These are phyloP conservation scores for Lepiota brunneoincarnata DNA, from an alignment of 768 basidiomycete genomes.

Conservation along the genomic window DNA sequence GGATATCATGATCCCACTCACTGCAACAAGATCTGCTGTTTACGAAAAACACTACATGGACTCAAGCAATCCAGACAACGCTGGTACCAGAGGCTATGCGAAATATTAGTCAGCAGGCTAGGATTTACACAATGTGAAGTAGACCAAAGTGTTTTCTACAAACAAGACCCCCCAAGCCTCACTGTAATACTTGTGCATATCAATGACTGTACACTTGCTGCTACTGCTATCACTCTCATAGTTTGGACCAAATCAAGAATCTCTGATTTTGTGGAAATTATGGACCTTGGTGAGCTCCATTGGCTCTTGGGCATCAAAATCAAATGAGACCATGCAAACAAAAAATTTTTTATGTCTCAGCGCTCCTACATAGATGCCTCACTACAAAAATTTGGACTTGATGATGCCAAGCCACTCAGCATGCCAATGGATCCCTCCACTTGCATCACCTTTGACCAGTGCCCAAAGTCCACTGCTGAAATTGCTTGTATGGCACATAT, in stretches of 20 bases:
- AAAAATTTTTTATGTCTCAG: constrained; percentile 21
- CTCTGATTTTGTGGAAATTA: constrained; percentile 18
- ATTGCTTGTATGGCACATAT: constrained; percentile 19
- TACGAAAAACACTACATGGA: neutral
- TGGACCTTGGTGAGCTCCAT: constrained; percentile 19
- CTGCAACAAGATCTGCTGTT: neutral
- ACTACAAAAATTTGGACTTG: constrained; percentile 21
- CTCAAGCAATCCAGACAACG: neutral
- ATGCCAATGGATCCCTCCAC: constrained; percentile 21
- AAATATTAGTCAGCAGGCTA: neutral
- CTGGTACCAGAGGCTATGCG: constrained; percentile 17
- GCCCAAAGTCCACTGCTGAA: too few species aligned
- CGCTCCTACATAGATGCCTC: constrained; percentile 26
- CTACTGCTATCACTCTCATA: constrained; percentile 15
- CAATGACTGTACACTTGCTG: constrained; percentile 24
- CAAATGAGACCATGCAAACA: constrained; percentile 13
- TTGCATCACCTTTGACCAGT: constrained; percentile 11
- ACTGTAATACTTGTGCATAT: neutral
- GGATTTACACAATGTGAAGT: neutral
- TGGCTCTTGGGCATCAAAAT: constrained; percentile 30
- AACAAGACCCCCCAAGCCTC: neutral
- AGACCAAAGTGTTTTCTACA: neutral
- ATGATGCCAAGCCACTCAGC: constrained; percentile 22
- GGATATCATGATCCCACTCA: neutral
- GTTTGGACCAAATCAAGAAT: constrained; percentile 22